These are phyloP conservation scores for Fusarium cyanostomum DNA, from an alignment of 2,329 filamentous ascomycete species.

Conservation along the genomic window DNA sequence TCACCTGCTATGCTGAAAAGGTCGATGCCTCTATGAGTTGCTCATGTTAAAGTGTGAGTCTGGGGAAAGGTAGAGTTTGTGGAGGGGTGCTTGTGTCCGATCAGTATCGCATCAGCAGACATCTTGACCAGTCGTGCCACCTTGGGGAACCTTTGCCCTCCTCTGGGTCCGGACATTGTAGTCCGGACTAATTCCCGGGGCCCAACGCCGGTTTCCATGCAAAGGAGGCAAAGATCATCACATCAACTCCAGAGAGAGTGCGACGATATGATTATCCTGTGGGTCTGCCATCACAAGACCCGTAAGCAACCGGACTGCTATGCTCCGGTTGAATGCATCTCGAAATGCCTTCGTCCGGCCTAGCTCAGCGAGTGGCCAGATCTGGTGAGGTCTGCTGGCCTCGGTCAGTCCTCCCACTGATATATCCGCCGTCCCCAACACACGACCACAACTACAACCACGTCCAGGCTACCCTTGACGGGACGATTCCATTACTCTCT, in stretches of 20 bases:
- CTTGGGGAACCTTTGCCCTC: background rate
- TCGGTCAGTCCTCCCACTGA: background rate
- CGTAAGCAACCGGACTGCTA: background rate
- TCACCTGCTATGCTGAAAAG: slow-evolving; percentile 3
- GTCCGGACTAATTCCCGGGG: slow-evolving; percentile 6
- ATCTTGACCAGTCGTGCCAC: background rate
- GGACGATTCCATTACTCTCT: too few relatives aligned
- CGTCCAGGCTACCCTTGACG: too few relatives aligned
- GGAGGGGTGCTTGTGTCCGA: background rate
- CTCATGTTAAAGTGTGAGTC: background rate
- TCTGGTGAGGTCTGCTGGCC: too few relatives aligned
- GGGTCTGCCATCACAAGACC: background rate
- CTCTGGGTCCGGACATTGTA: slow-evolving; percentile 1
- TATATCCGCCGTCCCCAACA: slow-evolving; percentile 26
- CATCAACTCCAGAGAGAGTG: background rate
- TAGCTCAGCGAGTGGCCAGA: too few relatives aligned
- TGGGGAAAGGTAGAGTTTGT: background rate
- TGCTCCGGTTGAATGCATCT: background rate
- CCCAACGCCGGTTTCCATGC: background rate
- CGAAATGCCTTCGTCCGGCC: too few relatives aligned
- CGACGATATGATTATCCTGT: background rate
- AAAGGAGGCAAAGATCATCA: background rate
- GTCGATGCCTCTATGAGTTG: background rate
- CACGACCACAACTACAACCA: background rate
- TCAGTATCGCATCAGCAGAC: background rate